Base-by-base conservation (phyloP, 176 grass and related monocot genomes). In the Musa acuminata region DNA sequence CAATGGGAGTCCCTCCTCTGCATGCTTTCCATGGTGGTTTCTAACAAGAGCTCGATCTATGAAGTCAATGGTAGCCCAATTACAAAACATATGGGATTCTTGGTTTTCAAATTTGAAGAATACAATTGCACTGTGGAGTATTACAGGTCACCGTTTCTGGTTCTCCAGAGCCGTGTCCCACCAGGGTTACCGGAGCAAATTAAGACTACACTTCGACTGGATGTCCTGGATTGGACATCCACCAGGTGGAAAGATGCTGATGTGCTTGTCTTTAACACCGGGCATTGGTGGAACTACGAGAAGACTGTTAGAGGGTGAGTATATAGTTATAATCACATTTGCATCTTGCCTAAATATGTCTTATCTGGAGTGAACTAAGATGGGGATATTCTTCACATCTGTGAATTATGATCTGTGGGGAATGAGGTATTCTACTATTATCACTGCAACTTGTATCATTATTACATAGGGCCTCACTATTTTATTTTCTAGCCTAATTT, bases 1-100 rank as follows among this genome's bases (percentile, higher is more conserved):
- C 93, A 97, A 68, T 97, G 90, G 90, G 93, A 97, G 69, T 97
- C 93, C 25, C 85, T 97, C 8, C 79, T 97, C 20, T 97, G 90
- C 51, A 93, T 97, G 93, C 75, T 97, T 51, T 90, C 90, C 70
- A 51, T 48, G 8, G 88, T 77, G 50, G 73, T 87, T 52, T 72
- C 77, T 26, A 78, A 97, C 84, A 82, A 87, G 81, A 90, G 74
- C 69, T 81, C 84, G n/a, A 88, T 97, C 76, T 97, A 88, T 13
- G 93, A 97, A 84, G 82, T 90, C 11, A 92, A 92, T 72, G 87
- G 90, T 55, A 93, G 66, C 57, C 85, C 93, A 55, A 97, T 97
- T 82, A 93, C 87, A 51, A 97, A 97, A 75, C 93, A 97, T 75
- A 88, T 53, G 80, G 89, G 86, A 53, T 81, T 67, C 75, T 82